These are phyloP conservation scores for Adansonia madagascariensis DNA, from an alignment of 441 rosid genomes.

Conservation along the genomic window DNA sequence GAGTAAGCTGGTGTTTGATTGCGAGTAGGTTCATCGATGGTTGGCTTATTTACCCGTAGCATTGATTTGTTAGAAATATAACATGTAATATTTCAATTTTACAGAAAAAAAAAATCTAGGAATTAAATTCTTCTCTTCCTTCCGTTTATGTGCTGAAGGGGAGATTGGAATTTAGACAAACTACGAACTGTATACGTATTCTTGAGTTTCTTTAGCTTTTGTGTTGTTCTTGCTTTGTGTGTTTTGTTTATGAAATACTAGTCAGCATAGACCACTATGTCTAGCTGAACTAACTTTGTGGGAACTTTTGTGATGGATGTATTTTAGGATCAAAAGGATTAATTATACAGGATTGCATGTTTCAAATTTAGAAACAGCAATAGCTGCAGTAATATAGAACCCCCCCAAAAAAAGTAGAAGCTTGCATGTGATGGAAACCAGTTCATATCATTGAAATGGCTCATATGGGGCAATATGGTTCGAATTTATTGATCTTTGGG, in stretches of 20 bases:
- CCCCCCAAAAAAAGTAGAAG: neutral
- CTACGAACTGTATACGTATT: neutral
- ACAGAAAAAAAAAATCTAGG: neutral
- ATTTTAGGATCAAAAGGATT: neutral
- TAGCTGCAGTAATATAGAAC: neutral
- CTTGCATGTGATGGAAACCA: slow-evolving; percentile 15
- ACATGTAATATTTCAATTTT: neutral
- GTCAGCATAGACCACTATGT: neutral
- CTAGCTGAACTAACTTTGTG: neutral
- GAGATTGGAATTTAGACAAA: neutral
- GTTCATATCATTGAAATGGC: slow-evolving; percentile 1
- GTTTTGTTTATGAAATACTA: neutral
- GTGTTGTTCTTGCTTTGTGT: neutral
- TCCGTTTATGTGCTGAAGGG: neutral
- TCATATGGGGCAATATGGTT: neutral
- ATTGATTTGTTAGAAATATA: neutral
- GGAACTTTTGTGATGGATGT: slow-evolving; percentile 5
- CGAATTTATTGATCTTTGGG: slow-evolving; percentile 5
- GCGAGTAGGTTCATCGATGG: neutral
- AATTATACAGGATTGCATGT: neutral
- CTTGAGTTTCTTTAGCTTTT: neutral
- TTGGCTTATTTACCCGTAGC: neutral
- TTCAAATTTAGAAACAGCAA: neutral
- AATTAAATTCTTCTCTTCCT: neutral
- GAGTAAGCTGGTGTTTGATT: slow-evolving; percentile 16